Base-by-base conservation (phyloP, 1,284 basidiomycete genomes). In the Boletellus deceptivus region DNA sequence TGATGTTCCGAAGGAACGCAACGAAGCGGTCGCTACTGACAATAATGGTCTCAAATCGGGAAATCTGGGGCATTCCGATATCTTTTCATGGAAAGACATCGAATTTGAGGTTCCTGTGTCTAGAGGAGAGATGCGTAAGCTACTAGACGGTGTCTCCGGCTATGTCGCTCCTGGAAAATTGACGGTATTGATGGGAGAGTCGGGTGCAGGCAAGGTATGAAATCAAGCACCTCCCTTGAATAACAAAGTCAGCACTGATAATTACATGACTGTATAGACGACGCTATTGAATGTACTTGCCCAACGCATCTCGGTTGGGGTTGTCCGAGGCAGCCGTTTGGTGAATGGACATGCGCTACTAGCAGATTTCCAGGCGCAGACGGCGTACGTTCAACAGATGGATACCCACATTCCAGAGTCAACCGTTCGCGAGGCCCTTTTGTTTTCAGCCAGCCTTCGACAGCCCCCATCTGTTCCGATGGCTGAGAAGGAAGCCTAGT, bases 221-320 rank as follows among this genome's bases (percentile, higher is more conserved):
- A 11, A 36, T 25, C 2, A 2, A 14, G 3, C 1, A 22, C 17
- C 4, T 36, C 1, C 10, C n/a, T 18, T 35, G 11, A 4, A 44
- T 11, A 2, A 3, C 1, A 10, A 4, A 2, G 5, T 42, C 36
- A 25, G 6, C 16, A 2, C 13, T 57, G 36, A 59, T 16, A 0
- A 4, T 62, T 31, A 35, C 27, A 29, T 29, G 27, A 11, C 27
- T 10, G 10, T 9, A 31, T 66, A 89, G 79, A 91, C 89, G 0
- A 90, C 87, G 0, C 70, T 93, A 1, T 72, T 94, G 35, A 91
- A 96, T 64, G 89, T 90, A 0, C 75, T 95, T 2, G 90, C 92
- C 0, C 79, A 89, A 54, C 84, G 91, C 17, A 78, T 80, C 22
- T 78, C 76, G 13, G 82, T 80, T 54, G 92, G 92, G 25, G 80